Percentiles rank a stretch among this genome's conserved stretches.
phyloP scores from a whole-genome alignment of 2,329 filamentous ascomycete species.

The Diaporthe amygdali region DNA sequence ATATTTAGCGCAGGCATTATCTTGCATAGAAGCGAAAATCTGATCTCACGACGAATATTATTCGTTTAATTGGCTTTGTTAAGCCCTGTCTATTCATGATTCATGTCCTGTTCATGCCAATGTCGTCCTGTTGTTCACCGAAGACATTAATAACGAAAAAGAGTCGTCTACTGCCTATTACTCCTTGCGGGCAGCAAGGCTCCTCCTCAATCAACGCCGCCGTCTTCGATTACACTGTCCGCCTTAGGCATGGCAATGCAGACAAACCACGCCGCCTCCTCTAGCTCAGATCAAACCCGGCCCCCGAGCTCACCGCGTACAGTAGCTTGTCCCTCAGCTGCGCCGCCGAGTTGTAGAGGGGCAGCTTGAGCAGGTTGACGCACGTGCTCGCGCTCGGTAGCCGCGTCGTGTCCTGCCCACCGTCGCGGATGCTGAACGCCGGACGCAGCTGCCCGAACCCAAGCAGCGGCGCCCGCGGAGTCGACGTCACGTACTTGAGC shows the following conservation, averaged over 20 bases:
- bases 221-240: too few relatives aligned
- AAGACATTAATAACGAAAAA: background rate
- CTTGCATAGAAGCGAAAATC: conserved; percentile 2
- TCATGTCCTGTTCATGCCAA: background rate
- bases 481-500: conserved; percentile 94
- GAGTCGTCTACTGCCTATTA: background rate
- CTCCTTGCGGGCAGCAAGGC: background rate
- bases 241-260: too few relatives aligned
- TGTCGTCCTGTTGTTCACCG: background rate
- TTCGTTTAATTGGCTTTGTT: background rate
- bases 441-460: conserved; percentile 89
- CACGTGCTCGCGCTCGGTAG: conserved; percentile 95
- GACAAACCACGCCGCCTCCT: too few relatives aligned
- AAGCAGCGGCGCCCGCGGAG: conserved; percentile 85
- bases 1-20: background rate
- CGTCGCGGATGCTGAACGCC: conserved; percentile 87
- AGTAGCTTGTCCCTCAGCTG: conserved; percentile 80
- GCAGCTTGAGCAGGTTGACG: conserved; percentile 92
- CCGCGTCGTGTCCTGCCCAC: conserved; percentile 74
- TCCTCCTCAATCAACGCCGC: background rate
- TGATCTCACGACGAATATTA: background rate
- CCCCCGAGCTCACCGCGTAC: conserved; percentile 87
- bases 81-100: background rate
- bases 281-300: conserved; percentile 85
- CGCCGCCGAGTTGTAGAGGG: conserved; percentile 72